Evolutionary conservation across 495 filamentous ascomycete genomes (phyloP).

Genomic region (Xylaria castorea): DNA sequence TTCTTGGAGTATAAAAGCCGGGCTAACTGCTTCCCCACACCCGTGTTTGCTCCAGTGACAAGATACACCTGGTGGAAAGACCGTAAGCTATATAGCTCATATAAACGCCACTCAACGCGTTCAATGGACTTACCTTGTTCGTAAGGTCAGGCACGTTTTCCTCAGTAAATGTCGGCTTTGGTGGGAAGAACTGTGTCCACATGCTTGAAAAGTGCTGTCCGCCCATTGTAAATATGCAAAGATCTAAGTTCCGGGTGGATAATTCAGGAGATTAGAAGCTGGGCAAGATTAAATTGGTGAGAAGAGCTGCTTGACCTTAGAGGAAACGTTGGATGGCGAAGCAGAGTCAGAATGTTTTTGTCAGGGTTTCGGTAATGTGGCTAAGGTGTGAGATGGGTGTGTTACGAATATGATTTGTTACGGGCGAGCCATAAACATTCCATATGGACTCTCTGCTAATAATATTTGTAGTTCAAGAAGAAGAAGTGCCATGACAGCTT

Average conservation of each 20-base stretch:
- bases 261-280: background rate
- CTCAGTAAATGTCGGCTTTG: slow-evolving; percentile 40
- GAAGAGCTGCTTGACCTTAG: background rate
- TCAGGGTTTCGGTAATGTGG: background rate
- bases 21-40: slow-evolving; percentile 48
- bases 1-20: slow-evolving; percentile 47
- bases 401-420: background rate
- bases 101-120: background rate
- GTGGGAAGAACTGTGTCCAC: slow-evolving; percentile 34
- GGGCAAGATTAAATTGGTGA: background rate
- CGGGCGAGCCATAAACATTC: background rate
- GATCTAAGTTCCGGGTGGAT: background rate
- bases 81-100: background rate
- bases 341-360: background rate
- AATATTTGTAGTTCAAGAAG: background rate
- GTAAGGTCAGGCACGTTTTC: slow-evolving; percentile 40
- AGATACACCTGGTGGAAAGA: slow-evolving; percentile 32
- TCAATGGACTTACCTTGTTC: slow-evolving; percentile 30
- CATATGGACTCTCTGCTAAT: background rate
- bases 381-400: background rate
- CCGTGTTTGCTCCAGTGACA: slow-evolving; percentile 51
- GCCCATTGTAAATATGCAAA: background rate
- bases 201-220: slow-evolving; percentile 17
- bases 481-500: background rate
- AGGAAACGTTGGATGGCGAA: background rate